phyloP scores from a whole-genome alignment of 768 basidiomycete species.

The Naganishia kalamii region DNA sequence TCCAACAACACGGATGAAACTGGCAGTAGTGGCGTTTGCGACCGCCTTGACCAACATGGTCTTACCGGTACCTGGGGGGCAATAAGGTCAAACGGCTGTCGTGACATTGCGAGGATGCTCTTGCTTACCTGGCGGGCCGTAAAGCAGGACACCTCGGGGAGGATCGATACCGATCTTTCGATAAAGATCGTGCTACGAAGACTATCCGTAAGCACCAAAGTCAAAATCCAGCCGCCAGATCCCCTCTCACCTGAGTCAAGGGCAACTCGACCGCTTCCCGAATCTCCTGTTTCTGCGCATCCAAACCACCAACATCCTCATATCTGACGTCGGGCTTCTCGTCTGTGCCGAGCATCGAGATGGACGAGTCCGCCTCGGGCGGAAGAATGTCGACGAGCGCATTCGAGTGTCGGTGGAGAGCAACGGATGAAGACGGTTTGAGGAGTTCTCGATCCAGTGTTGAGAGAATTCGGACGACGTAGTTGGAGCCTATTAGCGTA shows the following conservation, averaged over 20 bases:
- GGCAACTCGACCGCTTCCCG: conserved; percentile 96
- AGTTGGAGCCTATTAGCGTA: conserved; percentile 68
- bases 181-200: conserved; percentile 92
- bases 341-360: conserved; percentile 86
- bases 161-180: conserved; percentile 99
- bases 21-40: conserved; percentile 90
- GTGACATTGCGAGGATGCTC: background rate
- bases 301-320: conserved; percentile 93
- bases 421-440: conserved; percentile 94
- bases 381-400: conserved; percentile 96
- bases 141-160: conserved; percentile 89
- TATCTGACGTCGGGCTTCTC: conserved; percentile 94
- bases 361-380: conserved; percentile 95
- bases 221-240: background rate
- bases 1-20: conserved; percentile 96
- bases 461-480: conserved; percentile 92
- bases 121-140: conserved; percentile 82
- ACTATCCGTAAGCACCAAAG: background rate
- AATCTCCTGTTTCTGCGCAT: conserved; percentile 96
- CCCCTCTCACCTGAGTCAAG: conserved; percentile 44
- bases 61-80: conserved; percentile 76
- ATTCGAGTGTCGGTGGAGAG: conserved; percentile 98
- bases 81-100: background rate
- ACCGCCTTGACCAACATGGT: conserved; percentile 99
- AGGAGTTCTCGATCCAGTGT: conserved; percentile 94